Base-by-base conservation (phyloP, 805 yeast genomes). In the Wickerhamiella sergipiensis region DNA sequence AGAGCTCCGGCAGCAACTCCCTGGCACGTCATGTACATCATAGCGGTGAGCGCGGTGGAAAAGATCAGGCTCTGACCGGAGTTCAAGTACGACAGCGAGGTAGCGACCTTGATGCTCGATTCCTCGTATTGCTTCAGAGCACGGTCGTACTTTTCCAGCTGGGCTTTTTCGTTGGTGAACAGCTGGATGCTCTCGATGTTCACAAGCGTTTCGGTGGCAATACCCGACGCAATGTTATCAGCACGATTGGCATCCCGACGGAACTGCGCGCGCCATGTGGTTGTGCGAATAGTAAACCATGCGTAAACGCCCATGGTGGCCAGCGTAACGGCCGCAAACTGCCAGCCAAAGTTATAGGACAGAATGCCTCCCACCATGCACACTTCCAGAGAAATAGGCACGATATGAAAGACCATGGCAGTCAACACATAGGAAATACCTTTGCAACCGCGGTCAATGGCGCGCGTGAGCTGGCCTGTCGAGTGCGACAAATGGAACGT, bases 21-120 rank as follows among this genome's bases (percentile, higher is more conserved):
- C 50, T 80, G 79, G 60, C 95, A 86, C 15, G 96, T 97, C 95
- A 92, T 82, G 65, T 85, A 92, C 98, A 92, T 92, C 94, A 92
- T 92, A 1, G 81, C 85, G 1, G 98, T 92, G 55, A 92, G 71
- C 1, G 98, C 97, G 42, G 85, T 67, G 0, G 97, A 85, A 68
- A 83, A 83, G 21, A 83, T 83, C 50, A 83, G 59, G 62, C 80
- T 82, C 65, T 83, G 92, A n/a, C 90, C 90, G 0, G 87, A 73
- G 57, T 84, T 83, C 54, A 83, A 68, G 58, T 70, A 81, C 22
- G 89, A 85, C 51, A 83, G 70, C 2, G 90, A 83, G 0, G 87
- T 83, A 9, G 89, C 89, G 31, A 84, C 83, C 58, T 80, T 80
- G 57, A 83, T 69, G n/a, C 68, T 61, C 2, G 88, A 78, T 53